Evolutionary conservation across 257 asterid genomes (phyloP).

Genomic region (Capsicum chinense): DNA sequence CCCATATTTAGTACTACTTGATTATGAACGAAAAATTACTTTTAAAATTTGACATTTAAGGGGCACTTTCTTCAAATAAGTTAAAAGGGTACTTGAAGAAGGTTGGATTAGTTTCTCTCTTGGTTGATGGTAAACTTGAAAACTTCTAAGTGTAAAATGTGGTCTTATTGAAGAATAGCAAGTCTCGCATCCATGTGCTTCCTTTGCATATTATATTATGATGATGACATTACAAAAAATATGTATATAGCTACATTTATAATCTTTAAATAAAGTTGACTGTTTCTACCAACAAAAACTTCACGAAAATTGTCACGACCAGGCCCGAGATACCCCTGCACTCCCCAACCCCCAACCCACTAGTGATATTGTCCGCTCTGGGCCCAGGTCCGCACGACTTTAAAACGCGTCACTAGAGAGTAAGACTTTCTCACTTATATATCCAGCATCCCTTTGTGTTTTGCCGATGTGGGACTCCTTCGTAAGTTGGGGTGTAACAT

Average conservation of each 20-base stretch:
- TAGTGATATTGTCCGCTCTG: too few species aligned
- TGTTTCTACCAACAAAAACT: not conserved
- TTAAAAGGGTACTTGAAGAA: not conserved
- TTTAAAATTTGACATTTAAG: not conserved
- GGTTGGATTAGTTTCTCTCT: not conserved
- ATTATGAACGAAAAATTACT: not conserved
- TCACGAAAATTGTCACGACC: not conserved
- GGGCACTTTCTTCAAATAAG: not conserved
- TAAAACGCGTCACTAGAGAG: too few species aligned
- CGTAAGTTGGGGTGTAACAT: too few species aligned
- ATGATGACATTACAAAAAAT: too few species aligned
- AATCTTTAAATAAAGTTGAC: not conserved
- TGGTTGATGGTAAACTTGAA: not conserved
- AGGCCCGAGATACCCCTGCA: too few species aligned
- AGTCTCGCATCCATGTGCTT: not conserved
- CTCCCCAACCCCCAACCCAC: too few species aligned
- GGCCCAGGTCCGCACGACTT: too few species aligned
- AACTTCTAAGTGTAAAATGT: too few species aligned
- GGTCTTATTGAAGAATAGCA: too few species aligned
- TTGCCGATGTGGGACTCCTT: too few species aligned
- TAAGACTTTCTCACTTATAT: too few species aligned
- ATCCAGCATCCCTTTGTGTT: too few species aligned
- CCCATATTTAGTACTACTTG: not conserved
- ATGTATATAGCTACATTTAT: not conserved
- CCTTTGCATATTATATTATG: not conserved